Percentiles rank a stretch among this genome's conserved stretches.
Evolutionary conservation across 805 yeast genomes (phyloP).

Genomic region (Schizosaccharomyces osmophilus): DNA sequence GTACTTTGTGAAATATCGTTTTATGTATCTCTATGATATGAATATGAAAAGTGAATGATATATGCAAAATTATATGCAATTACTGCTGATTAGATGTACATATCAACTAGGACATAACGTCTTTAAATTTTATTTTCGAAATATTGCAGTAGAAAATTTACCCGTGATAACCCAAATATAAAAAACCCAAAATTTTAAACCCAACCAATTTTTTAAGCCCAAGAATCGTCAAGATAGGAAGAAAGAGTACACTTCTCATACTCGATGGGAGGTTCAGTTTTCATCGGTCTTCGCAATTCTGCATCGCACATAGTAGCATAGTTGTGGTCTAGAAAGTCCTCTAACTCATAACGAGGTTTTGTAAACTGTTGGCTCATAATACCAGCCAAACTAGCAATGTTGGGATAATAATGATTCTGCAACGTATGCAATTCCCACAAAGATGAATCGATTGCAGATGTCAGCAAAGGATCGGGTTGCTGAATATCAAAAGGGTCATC

Average conservation of each 20-base stretch:
- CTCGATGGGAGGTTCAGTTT: not conserved
- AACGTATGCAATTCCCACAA: conserved; percentile 76
- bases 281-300: not conserved
- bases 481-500: conserved; percentile 41
- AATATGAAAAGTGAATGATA: not conserved
- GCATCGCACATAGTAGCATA: conserved; percentile 24
- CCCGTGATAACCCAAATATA: not conserved
- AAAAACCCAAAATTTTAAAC: not conserved
- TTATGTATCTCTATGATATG: not conserved
- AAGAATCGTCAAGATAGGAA: not conserved
- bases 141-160: not conserved
- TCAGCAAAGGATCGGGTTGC: conserved; percentile 51
- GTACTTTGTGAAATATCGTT: too few relatives aligned
- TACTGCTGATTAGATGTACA: too few relatives aligned
- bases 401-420: conserved; percentile 77
- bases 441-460: conserved; percentile 63
- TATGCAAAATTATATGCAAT: not conserved
- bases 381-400: conserved; percentile 74
- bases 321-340: conserved; percentile 83
- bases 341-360: conserved; percentile 68
- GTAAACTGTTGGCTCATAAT: conserved; percentile 75
- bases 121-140: too few relatives aligned
- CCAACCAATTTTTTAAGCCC: not conserved
- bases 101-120: too few relatives aligned
- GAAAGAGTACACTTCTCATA: not conserved